These are phyloP conservation scores for Sequoiadendron giganteum DNA, from an alignment of 75 land plant genomes.

Conservation along the genomic window DNA sequence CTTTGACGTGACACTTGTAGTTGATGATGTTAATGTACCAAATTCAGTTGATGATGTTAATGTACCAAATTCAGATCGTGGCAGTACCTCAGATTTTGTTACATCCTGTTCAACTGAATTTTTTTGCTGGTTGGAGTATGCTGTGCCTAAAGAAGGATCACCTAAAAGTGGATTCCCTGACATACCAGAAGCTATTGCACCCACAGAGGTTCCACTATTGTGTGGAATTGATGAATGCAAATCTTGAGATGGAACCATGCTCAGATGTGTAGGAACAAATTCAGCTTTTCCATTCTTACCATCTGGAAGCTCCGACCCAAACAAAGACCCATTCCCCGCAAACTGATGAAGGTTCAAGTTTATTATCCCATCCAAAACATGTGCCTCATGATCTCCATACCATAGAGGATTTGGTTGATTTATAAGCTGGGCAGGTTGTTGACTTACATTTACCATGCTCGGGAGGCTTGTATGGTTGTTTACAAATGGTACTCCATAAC, in stretches of 20 bases:
- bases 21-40: slow-evolving; percentile 22
- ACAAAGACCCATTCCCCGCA: neutral
- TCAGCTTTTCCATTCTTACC: neutral
- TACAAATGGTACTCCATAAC: neutral
- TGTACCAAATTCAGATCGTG: slow-evolving; percentile 23
- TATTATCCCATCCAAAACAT: slow-evolving; percentile 4
- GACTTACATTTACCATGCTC: neutral
- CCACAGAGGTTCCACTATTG: neutral
- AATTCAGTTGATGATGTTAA: slow-evolving; percentile 16
- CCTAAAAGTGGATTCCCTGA: neutral
- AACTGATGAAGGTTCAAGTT: slow-evolving; percentile 4
- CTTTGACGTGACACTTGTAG: slow-evolving; percentile 11
- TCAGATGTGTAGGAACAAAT: neutral
- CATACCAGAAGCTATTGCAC: neutral
- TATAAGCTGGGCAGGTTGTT: neutral
- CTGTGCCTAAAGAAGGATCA: neutral
- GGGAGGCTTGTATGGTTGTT: neutral
- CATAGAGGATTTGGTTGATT: neutral
- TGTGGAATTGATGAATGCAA: slow-evolving; percentile 5
- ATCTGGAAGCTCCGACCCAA: neutral
- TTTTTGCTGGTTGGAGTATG: slow-evolving; percentile 2
- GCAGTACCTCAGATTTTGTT: neutral
- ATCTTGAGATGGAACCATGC: slow-evolving; percentile 1
- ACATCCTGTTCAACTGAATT: neutral
- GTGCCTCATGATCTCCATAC: slow-evolving; percentile 6